Percentiles rank a stretch among this genome's conserved stretches.
phyloP scores from a whole-genome alignment of 2,329 filamentous ascomycete genomes.

The Cryphonectria naterciae region DNA sequence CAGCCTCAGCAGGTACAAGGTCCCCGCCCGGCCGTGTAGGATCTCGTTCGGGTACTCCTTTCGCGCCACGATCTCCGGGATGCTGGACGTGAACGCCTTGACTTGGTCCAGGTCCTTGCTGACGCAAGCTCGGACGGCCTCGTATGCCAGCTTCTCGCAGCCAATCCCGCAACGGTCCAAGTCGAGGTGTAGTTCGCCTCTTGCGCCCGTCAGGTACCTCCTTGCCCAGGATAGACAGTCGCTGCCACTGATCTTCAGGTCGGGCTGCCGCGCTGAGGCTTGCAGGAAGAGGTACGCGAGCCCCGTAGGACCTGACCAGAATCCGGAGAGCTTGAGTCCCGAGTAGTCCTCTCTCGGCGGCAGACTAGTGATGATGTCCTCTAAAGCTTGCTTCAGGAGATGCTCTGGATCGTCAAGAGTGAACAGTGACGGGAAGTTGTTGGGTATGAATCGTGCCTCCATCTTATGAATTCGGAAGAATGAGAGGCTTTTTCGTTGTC shows the following conservation, averaged over 20 bases:
- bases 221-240: conserved; percentile 50
- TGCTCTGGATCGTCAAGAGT: conserved; percentile 35
- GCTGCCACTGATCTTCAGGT: conserved; percentile 48
- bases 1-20: conserved; percentile 68
- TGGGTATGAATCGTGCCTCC: conserved; percentile 39
- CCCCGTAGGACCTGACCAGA: conserved; percentile 59
- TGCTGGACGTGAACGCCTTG: conserved; percentile 45
- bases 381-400: conserved; percentile 41
- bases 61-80: conserved; percentile 38
- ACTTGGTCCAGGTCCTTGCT: conserved; percentile 44
- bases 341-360: conserved; percentile 44
- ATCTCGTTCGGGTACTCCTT: conserved; percentile 61
- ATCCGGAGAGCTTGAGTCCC: conserved; percentile 45
- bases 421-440: conserved; percentile 38
- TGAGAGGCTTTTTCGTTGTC: not conserved
- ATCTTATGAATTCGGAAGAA: not conserved
- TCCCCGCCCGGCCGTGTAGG: conserved; percentile 69
- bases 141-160: conserved; percentile 52
- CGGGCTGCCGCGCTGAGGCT: conserved; percentile 49
- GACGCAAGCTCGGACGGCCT: conserved; percentile 51
- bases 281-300: conserved; percentile 60
- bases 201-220: conserved; percentile 49
- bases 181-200: conserved; percentile 42
- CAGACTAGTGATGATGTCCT: conserved; percentile 42
- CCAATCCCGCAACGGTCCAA: conserved; percentile 52